Evolutionary conservation across 116 monocot species (phyloP).

Genomic region (Papilionanthe hybrid): DNA sequence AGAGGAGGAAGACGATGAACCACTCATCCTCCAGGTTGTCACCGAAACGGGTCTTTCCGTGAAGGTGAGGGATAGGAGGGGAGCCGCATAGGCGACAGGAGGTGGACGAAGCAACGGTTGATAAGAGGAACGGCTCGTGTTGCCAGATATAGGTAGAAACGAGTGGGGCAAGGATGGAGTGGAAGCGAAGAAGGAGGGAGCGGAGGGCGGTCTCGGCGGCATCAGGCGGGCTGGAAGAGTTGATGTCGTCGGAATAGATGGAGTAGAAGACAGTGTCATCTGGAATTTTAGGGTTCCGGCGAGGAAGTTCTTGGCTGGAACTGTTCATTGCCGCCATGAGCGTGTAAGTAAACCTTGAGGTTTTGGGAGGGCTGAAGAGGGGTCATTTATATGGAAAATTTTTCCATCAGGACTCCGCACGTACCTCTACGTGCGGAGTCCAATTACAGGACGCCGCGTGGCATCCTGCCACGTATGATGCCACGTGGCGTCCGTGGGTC

Average conservation of each 20-base stretch:
- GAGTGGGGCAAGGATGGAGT: slow-evolving; percentile 22
- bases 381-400: too few relatives aligned
- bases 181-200: slow-evolving; percentile 37
- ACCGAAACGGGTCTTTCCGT: slow-evolving; percentile 65
- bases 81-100: slow-evolving; percentile 31
- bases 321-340: not conserved
- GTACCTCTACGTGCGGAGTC: too few relatives aligned
- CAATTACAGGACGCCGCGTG: too few relatives aligned
- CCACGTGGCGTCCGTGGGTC: too few relatives aligned
- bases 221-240: slow-evolving; percentile 2
- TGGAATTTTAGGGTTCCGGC: slow-evolving; percentile 18
- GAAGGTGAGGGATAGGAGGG: slow-evolving; percentile 56
- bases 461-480: too few relatives aligned
- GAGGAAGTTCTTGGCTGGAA: not conserved
- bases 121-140: slow-evolving; percentile 55
- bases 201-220: slow-evolving; percentile 11
- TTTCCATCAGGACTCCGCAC: too few relatives aligned
- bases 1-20: slow-evolving; percentile 75
- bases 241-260: slow-evolving; percentile 41
- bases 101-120: slow-evolving; percentile 15
- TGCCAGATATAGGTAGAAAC: slow-evolving; percentile 55
- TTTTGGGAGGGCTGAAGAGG: too few relatives aligned
- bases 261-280: slow-evolving; percentile 72
- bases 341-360: not conserved
- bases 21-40: slow-evolving; percentile 95